These are phyloP conservation scores for Zymoseptoria crescenta DNA, from an alignment of 2,329 filamentous ascomycete genomes.

Conservation along the genomic window DNA sequence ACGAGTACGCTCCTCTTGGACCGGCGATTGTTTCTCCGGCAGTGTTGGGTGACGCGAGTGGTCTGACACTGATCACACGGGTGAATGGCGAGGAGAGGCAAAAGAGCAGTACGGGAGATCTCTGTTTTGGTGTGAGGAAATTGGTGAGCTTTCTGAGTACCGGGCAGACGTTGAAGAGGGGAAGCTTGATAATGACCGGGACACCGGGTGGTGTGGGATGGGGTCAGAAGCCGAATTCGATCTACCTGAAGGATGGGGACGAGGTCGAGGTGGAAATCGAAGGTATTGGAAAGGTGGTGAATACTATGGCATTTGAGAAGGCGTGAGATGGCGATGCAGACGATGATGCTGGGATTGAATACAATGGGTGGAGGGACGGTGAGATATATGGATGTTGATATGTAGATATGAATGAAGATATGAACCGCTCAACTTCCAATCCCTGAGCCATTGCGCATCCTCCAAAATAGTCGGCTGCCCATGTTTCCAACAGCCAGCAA, in stretches of 20 bases:
- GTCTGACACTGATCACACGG: slow-evolving; percentile 39
- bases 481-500: background rate
- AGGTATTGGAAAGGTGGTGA: slow-evolving; percentile 28
- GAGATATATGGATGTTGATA: background rate
- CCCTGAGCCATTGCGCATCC: background rate
- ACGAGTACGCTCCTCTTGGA: slow-evolving; percentile 49
- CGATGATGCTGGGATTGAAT: background rate
- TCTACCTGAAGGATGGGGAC: slow-evolving; percentile 28
- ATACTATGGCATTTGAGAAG: slow-evolving; percentile 28
- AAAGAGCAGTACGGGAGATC: slow-evolving; percentile 31
- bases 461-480: background rate
- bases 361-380: background rate
- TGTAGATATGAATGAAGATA: background rate
- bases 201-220: slow-evolving; percentile 36
- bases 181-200: slow-evolving; percentile 45
- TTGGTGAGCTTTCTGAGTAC: slow-evolving; percentile 28
- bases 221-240: slow-evolving; percentile 25
- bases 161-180: slow-evolving; percentile 39
- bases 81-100: slow-evolving; percentile 47
- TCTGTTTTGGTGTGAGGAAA: slow-evolving; percentile 40
- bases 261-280: slow-evolving; percentile 29
- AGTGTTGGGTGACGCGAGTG: slow-evolving; percentile 38
- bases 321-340: background rate
- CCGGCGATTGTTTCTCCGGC: slow-evolving; percentile 41
- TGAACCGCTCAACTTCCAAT: background rate